Evolutionary conservation across 805 yeast genomes (phyloP).

Genomic region (Wickerhamiella sergipiensis): DNA sequence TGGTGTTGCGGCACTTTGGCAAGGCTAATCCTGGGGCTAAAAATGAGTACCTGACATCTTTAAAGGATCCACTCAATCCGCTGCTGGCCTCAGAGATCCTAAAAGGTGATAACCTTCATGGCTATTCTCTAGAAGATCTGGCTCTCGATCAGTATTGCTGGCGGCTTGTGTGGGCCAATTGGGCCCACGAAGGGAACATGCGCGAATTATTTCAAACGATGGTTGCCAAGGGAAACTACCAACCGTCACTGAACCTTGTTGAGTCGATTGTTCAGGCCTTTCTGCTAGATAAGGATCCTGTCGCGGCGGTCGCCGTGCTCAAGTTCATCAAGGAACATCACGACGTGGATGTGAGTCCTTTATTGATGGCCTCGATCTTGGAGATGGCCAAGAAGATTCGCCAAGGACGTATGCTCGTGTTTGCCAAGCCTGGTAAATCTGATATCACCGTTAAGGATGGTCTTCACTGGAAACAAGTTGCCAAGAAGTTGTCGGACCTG

Average conservation of each 20-base stretch:
- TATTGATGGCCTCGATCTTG: not conserved
- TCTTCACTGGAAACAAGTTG: not conserved
- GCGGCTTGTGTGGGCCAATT: conserved; percentile 8
- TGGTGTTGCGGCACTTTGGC: not conserved
- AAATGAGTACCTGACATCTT: not conserved
- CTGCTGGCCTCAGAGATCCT: conserved; percentile 4
- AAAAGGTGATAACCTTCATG: not conserved
- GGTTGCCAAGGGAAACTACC: not conserved
- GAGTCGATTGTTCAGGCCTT: conserved; percentile 6
- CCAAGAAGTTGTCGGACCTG: not conserved
- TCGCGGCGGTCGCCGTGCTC: conserved; percentile 5
- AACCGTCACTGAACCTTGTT: not conserved
- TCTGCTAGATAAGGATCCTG: conserved; percentile 2
- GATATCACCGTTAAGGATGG: not conserved
- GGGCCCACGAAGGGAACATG: not conserved
- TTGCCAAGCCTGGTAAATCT: not conserved
- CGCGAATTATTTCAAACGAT: conserved; percentile 2
- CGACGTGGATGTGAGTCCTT: not conserved
- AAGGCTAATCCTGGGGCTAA: not conserved
- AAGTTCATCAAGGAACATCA: not conserved
- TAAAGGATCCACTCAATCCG: not conserved
- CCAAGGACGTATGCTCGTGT: not conserved
- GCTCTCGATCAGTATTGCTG: conserved; percentile 9
- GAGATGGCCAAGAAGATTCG: not conserved
- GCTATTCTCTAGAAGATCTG: not conserved